A percentile compares a stretch with the other conserved stretches of the same genome.
Conservation (phyloP, 441 rosid genomes). For the Euphorbia celastroides region DNA sequence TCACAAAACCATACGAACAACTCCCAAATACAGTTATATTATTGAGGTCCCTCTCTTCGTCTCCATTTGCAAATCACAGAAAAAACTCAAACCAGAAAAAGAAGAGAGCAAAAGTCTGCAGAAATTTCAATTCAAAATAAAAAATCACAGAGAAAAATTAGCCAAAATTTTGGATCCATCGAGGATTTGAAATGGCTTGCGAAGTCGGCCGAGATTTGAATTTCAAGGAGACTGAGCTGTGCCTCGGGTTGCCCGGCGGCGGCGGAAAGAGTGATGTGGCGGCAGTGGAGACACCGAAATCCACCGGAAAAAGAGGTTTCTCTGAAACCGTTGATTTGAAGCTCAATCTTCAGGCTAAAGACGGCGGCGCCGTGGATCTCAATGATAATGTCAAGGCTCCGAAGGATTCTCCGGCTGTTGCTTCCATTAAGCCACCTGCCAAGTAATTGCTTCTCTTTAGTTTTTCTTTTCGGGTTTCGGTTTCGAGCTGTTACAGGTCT, state of each 20-base stretch:
- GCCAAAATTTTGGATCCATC: too few species aligned
- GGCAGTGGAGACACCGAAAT: conserved; percentile 33
- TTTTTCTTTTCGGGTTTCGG: too few species aligned
- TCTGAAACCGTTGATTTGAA: conserved; percentile 79
- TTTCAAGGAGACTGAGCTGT: conserved; percentile 74
- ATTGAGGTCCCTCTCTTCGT: too few species aligned
- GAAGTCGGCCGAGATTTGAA: conserved; percentile 31
- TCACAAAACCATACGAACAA: too few species aligned
- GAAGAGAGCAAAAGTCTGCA: too few species aligned
- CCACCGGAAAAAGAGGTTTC: conserved; percentile 76
- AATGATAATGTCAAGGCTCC: conserved; percentile 16
- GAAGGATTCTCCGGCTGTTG: conserved; percentile 27
- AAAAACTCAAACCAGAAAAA: too few species aligned
- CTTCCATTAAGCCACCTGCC: conserved; percentile 80
- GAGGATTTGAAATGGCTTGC: too few species aligned
- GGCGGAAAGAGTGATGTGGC: conserved; percentile 26
- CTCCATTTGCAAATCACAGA: too few species aligned
- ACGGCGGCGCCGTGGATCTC: conserved; percentile 29
- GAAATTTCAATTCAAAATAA: too few species aligned
- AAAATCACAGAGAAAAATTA: too few species aligned
- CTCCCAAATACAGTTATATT: too few species aligned
- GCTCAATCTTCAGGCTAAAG: conserved; percentile 61
- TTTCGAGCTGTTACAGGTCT: too few species aligned
- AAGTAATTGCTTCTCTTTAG: conserved; percentile 43
- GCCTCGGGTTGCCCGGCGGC: conserved; percentile 81